Evolutionary conservation across 2,329 filamentous ascomycete species (phyloP), one percentile per base, ranked within the genome.

Genomic region (Neonectria neomacrospora): DNA sequence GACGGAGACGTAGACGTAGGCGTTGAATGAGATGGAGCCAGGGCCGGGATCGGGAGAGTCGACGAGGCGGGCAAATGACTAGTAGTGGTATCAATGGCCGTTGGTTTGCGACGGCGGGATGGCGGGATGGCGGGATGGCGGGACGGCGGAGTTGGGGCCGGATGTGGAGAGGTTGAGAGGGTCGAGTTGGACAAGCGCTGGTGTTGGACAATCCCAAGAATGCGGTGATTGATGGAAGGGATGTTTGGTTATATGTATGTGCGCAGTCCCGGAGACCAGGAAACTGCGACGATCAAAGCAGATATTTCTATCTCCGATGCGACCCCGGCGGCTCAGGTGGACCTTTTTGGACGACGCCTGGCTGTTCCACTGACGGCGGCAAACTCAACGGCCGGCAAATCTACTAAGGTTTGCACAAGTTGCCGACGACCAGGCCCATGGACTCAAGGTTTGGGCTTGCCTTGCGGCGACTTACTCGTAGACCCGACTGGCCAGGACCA

Each of bases 331-430:
- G 10, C 9, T 10, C 37, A 20, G 37, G 28, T 30, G 28, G 47
- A 28, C 8, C 30, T 16, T 56, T 34, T 47, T 37, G 37, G 26
- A 39, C 26, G 41, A 54, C 14, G 22, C 30, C 45, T 14, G 48
- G 32, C 8, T n/a, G 37, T 39, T 9, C 8, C n/a, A n/a, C 16
- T 18, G 37, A 18, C 18, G 60, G 54, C 41, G 42, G 54, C 54
- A 58, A 58, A 53, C 54, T 58, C 42, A 62, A 58, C 54, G 54
- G 60, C 41, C 39, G 42, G 48, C 54, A 22, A 28, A 41, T 48
- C 42, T 39, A 44, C 42, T 39, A 44, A 44, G 54, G 47, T 57
- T 57, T 45, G 23, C 22, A 44, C 32, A 54, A 28, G 48, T 47
- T 51, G 44, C 53, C 37, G 54, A 28, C 18, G 37, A 28, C 32